Evolutionary conservation across 1,284 basidiomycete species (phyloP), one percentile per base, ranked within the genome.

Genomic region (Mixia osmundae): DNA sequence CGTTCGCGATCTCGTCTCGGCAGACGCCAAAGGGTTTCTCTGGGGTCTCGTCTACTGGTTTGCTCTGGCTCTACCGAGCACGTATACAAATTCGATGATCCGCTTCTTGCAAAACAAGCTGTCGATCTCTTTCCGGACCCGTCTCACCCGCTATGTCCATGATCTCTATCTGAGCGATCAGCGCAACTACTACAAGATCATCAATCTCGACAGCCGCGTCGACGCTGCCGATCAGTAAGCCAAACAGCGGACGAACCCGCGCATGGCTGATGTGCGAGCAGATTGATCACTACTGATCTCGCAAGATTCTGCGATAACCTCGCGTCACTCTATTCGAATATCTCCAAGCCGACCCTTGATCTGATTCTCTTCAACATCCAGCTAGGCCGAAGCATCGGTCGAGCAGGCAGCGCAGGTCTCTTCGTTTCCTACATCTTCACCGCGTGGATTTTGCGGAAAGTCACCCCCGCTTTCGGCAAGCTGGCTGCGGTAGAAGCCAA

Each of bases 31-130:
- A 37, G 83, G 82, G 0, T 94, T 95, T 57, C 44, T 82, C 11
- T 67, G 66, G 35, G 85, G 85, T 0, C 59, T 95, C 0, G 76
- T 66, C 0, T 63, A 82, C 41, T 95, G 87, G 87, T 91, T 89
- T 51, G 59, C 71, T 5, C 65, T 97, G 5, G 80, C 83, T 0
- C 64, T 95, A 19, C 87, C 89, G 0, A 83, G 78, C 50, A 87
- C 82, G 14, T 89, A 87, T 53, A 95, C 87, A 0, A 95, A 97
- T 54, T 74, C 80, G 1, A 87, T 95, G 80, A 76, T 76, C 32
- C 23, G 32, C 45, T 45, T 35, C 26, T 38, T 30, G 0, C 85
- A 95, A 58, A 71, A 75, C n/a, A 80, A 79, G 46, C 67, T 97
- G 2, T 71, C 83, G 0, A 65, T 91, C 10, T 66, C 72, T 4